Conservation (phyloP, 2,329 filamentous ascomycete genomes). For the Cordyceps militaris region DNA sequence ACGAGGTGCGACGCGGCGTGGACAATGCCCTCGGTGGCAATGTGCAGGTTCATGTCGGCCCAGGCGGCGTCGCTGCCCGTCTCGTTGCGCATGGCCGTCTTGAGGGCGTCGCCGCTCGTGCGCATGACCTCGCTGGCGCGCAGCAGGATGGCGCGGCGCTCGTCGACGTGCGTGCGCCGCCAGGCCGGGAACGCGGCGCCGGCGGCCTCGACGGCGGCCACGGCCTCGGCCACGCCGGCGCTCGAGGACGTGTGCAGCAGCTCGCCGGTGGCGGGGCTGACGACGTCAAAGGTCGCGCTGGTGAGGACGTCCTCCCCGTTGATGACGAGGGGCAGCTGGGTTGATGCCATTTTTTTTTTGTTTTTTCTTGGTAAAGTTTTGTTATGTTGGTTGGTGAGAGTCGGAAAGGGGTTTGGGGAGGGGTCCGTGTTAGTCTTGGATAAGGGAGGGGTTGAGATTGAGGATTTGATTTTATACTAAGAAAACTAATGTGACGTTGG, state of each 20-base stretch:
- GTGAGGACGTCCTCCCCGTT: conserved; percentile 38
- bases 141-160: conserved; percentile 63
- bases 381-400: background rate
- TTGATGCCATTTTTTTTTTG: background rate
- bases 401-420: background rate
- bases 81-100: conserved; percentile 49
- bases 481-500: background rate
- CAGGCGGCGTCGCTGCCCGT: conserved; percentile 34
- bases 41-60: conserved; percentile 33
- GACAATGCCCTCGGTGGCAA: conserved; percentile 31
- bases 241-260: conserved; percentile 34
- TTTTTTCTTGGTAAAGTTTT: too few relatives aligned
- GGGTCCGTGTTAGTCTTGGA: background rate
- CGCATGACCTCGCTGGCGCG: conserved; percentile 61
- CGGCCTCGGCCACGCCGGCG: conserved; percentile 36
- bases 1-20: conserved; percentile 38
- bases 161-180: conserved; percentile 52
- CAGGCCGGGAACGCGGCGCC: conserved; percentile 63
- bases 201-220: conserved; percentile 46
- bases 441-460: background rate
- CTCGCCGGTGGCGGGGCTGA: conserved; percentile 46
- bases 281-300: conserved; percentile 45
- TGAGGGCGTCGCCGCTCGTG: conserved; percentile 52
- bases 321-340: conserved; percentile 34
- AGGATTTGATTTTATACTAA: background rate